Evolutionary conservation across 2,329 filamentous ascomycete species (phyloP), one percentile per base, ranked within the genome.

Genomic region (Esteya vermicola): DNA sequence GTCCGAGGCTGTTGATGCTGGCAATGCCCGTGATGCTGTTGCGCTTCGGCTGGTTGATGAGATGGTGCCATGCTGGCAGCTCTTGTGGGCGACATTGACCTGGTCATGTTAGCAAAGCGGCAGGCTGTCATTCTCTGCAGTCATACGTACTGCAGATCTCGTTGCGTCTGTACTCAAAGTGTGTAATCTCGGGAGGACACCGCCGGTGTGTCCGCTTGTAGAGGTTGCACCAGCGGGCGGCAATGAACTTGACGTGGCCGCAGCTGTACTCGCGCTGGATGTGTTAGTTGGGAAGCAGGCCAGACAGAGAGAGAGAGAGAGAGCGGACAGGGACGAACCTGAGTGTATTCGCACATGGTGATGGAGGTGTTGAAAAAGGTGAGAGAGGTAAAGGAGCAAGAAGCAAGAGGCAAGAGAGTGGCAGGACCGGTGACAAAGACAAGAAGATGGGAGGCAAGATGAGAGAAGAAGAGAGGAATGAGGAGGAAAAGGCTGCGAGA

Each of bases 321-420:
- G 20, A 19, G 8, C 3, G 14, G 25, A 12, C 6, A 13, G 21
- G 20, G 8, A 19, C 59, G 44, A 51, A 64, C 61, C 48, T 68
- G 66, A 41, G 66, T 68, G 51, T 66, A 68, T 54, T 68, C 66
- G 56, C 64, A 68, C 65, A 68, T 68, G 47, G 44, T 59, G 26
- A 19, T 22, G 18, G 12, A 3, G 10, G 19, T n/a, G 20, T 4
- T 22, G 20, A 12, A 9, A 38, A 19, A 12, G 27, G 19, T 10
- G 13, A 4, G 16, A 16, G 10, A 25, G 16, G 10, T 18, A 21
- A 16, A 19, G 16, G 18, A 10, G 9, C 14, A 27, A 37, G 18
- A 28, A 35, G 33, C n/a, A 14, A n/a, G 8, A n/a, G 33, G 16
- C 20, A 22, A 14, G 26, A 28, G 9, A 28, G 26, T 14, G 26